Evolutionary conservation across 371 early-diverging fungal genomes (phyloP).

Genomic region (Mucor irregularis): DNA sequence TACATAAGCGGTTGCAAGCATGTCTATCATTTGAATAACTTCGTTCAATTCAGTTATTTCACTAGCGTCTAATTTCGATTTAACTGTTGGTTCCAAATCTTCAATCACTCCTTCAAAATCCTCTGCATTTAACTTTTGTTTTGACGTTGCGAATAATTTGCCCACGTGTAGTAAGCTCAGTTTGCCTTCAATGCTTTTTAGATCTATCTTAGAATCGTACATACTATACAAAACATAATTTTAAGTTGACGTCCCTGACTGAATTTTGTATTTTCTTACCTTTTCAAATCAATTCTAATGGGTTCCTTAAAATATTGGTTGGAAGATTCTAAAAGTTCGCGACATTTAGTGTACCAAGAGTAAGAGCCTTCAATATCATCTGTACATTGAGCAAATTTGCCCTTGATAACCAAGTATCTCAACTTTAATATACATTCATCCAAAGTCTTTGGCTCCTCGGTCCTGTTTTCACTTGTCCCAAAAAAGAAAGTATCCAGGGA

Average conservation of each 20-base stretch:
- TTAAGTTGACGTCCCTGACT: too few species aligned
- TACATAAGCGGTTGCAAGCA: constrained; percentile 30
- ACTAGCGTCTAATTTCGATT: constrained; percentile 16
- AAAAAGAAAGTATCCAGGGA: background rate
- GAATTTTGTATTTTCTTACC: constrained; percentile 28
- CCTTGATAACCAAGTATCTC: constrained; percentile 41
- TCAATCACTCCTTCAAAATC: constrained; percentile 49
- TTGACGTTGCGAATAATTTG: constrained; percentile 39
- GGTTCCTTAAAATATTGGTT: background rate
- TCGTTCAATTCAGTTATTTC: constrained; percentile 19
- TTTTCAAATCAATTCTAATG: constrained; percentile 23
- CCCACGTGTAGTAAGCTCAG: constrained; percentile 27
- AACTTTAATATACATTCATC: constrained; percentile 7
- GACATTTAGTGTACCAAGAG: constrained; percentile 40
- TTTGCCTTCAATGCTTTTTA: constrained; percentile 28
- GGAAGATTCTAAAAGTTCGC: constrained; percentile 6
- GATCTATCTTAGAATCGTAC: constrained; percentile 40
- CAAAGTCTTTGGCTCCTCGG: background rate
- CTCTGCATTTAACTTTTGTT: constrained; percentile 35
- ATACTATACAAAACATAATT: constrained; percentile 4
- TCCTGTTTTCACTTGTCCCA: background rate
- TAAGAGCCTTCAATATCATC: constrained; percentile 49
- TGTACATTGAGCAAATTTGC: constrained; percentile 48
- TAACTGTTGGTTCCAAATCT: constrained; percentile 30
- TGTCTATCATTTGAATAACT: constrained; percentile 11